Conservation (phyloP, 805 yeast genomes). For the Maudiozyma barnettii region DNA sequence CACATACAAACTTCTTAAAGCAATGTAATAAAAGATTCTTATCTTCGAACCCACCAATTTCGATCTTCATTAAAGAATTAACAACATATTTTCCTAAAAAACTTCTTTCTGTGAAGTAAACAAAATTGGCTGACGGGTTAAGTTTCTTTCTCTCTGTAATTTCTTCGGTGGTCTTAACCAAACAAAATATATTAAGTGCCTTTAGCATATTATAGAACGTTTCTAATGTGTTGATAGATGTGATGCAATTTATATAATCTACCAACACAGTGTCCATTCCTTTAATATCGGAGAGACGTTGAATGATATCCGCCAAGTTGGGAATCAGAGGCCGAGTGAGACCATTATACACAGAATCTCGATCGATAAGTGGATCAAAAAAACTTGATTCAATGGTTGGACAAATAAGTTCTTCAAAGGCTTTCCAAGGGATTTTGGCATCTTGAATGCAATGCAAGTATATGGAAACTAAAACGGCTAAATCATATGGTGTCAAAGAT, state of each 20-base stretch:
- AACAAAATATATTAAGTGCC: background rate
- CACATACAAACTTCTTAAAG: background rate
- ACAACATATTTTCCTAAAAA: slow-evolving; percentile 14
- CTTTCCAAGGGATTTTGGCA: slow-evolving; percentile 6
- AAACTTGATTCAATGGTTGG: slow-evolving; percentile 14
- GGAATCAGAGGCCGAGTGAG: slow-evolving; percentile 17
- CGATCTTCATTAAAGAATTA: slow-evolving; percentile 8
- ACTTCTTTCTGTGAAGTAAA: slow-evolving; percentile 10
- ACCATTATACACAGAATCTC: slow-evolving; percentile 1
- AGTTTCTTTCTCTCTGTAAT: background rate
- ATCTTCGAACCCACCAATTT: slow-evolving; percentile 14
- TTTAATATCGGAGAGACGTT: slow-evolving; percentile 2
- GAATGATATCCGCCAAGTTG: slow-evolving; percentile 6
- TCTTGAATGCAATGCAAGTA: slow-evolving; percentile 12
- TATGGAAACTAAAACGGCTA: slow-evolving; percentile 15
- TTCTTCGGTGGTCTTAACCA: background rate
- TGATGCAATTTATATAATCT: slow-evolving; percentile 5
- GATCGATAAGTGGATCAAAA: slow-evolving; percentile 14
- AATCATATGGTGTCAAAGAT: slow-evolving; percentile 19
- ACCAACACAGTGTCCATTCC: background rate
- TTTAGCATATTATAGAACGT: slow-evolving; percentile 2
- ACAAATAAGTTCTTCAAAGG: slow-evolving; percentile 13
- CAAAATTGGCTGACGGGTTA: background rate
- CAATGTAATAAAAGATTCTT: slow-evolving; percentile 1
- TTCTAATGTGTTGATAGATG: slow-evolving; percentile 5